Evolutionary conservation across 1,284 basidiomycete species (phyloP).

Genomic region (Neolentinus lepideus): DNA sequence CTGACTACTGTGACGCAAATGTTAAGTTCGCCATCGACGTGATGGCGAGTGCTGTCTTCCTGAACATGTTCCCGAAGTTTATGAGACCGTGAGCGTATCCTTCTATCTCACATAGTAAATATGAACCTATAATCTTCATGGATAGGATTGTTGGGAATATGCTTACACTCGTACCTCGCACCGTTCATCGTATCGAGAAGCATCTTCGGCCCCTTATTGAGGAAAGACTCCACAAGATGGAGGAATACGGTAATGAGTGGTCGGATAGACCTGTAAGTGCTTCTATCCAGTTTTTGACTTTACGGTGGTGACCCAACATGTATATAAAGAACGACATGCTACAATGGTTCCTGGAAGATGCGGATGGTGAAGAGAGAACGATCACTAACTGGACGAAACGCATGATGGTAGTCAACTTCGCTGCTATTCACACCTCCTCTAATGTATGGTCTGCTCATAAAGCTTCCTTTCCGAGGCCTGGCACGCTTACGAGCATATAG

Average conservation of each 20-base stretch:
- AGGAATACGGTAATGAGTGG: constrained; percentile 14
- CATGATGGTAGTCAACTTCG: constrained; percentile 21
- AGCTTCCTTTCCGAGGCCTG: no score
- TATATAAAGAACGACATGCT: constrained; percentile 17
- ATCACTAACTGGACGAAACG: constrained; percentile 14
- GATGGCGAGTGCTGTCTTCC: constrained; percentile 10
- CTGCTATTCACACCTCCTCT: constrained; percentile 23
- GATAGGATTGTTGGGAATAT: constrained; percentile 5
- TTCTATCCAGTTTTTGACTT: not conserved
- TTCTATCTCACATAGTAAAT: not conserved
- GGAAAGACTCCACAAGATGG: constrained; percentile 10
- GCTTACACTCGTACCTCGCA: not conserved
- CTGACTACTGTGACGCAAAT: constrained; percentile 21
- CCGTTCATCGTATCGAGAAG: not conserved
- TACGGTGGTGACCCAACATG: not conserved
- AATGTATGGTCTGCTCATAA: no score
- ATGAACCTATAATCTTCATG: not conserved
- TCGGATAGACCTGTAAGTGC: constrained; percentile 17
- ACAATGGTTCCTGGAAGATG: constrained; percentile 20
- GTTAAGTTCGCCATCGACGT: constrained; percentile 12
- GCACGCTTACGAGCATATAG: no score
- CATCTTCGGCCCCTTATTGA: constrained; percentile 13
- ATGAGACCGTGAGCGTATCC: constrained; percentile 9
- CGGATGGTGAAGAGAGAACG: constrained; percentile 8
- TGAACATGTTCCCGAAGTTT: constrained; percentile 14